Evolutionary conservation across 2,329 filamentous ascomycete genomes (phyloP).

Genomic region (Epichloe coenophiala): DNA sequence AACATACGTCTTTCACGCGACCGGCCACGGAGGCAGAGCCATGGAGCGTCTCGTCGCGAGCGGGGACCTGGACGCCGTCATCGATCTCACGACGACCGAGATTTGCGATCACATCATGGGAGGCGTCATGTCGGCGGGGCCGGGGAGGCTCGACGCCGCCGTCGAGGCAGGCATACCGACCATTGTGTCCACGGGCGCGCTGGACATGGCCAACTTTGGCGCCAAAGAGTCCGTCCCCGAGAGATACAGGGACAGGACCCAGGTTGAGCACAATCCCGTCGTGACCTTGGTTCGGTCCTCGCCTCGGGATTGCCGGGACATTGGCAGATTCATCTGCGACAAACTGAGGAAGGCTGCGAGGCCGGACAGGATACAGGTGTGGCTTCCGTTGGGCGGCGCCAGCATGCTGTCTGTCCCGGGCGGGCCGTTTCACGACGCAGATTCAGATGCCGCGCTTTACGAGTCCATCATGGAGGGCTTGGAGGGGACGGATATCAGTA

Average conservation of each 20-base stretch:
- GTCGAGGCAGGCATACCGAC: conserved; percentile 42
- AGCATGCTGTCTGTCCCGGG: conserved; percentile 44
- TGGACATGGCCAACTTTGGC: conserved; percentile 54
- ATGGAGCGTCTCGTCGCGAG: conserved; percentile 53
- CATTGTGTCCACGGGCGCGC: conserved; percentile 35
- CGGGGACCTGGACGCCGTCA: conserved; percentile 46
- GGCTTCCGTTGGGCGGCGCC: conserved; percentile 46
- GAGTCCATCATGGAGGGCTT: conserved; percentile 35
- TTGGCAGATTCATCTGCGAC: conserved; percentile 41
- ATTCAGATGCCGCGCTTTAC: conserved; percentile 37
- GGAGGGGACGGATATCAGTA: conserved; percentile 29
- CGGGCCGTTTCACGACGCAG: conserved; percentile 36
- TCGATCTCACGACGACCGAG: conserved; percentile 62
- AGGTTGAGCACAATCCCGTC: conserved; percentile 53
- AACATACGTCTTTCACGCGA: conserved; percentile 56
- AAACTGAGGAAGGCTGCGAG: conserved; percentile 33
- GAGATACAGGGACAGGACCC: conserved; percentile 32
- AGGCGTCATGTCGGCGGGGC: conserved; percentile 48
- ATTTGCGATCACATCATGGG: conserved; percentile 50
- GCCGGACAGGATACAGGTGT: conserved; percentile 34
- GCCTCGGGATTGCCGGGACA: conserved; percentile 36
- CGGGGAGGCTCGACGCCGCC: conserved; percentile 42
- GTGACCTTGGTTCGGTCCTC: conserved; percentile 55
- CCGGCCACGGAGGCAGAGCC: conserved; percentile 51
- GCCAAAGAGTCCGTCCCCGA: conserved; percentile 40